Evolutionary conservation across 768 basidiomycete genomes (phyloP), one percentile per base, ranked within the genome.

Genomic region (Sistotremastrum niveocremeum): DNA sequence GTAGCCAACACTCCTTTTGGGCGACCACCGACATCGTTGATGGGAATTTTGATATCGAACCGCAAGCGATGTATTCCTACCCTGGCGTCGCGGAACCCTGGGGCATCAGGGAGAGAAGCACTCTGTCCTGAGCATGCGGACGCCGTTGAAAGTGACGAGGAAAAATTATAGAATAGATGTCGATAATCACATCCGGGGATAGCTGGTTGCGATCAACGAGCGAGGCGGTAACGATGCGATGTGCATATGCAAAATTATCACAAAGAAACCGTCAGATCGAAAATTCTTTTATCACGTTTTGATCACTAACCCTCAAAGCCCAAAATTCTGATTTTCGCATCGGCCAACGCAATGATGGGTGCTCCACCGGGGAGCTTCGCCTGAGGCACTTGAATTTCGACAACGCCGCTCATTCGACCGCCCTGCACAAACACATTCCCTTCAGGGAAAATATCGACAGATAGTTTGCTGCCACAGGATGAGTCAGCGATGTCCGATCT

Each of bases 141-240:
- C n/a, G 68, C 68, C 12, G 65, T 62, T 4, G 75, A 65, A 9
- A 87, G 63, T 29, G 67, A 60, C 6, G 70, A 65, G 5, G 81
- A 77, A 57, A 73, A 74, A 53, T 89, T 86, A 58, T 84, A 93
- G 62, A 95, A 94, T 8, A 81, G 79, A 58, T 84, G 77, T 10
- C 81, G 69, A n/a, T 72, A 68, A 29, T 72, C 68, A 46, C 73
- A 66, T 40, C 70, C 65, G 0, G 73, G 65, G 38, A 77, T 69
- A 38, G 52, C 59, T 28, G 52, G 41, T n/a, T 56, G 54, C 30
- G 59, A 48, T 44, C 50, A 29, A 30, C 44, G 35, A 29, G 10
- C 52, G 31, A 51, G 10, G 45, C 53, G 44, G 20, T 20, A 20
- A 20, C 50, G 49, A 12, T n/a, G n/a, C 37, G 42, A 8, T 31